Evolutionary conservation across 176 grass and related monocot genomes (phyloP).

Genomic region (Hordeum vulgare): DNA sequence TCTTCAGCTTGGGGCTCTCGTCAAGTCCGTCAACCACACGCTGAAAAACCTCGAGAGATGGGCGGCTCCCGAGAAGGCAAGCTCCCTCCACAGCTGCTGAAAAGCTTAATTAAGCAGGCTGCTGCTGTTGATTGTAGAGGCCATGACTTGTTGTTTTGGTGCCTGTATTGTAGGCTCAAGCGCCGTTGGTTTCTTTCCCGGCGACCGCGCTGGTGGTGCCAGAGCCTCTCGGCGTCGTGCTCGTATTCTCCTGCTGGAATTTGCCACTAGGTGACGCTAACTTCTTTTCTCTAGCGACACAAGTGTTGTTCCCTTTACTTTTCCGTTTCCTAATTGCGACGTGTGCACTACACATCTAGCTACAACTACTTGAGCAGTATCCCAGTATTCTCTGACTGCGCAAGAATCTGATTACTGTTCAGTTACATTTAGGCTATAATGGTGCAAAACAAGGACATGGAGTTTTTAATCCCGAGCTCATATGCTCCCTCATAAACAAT

Average conservation of each 20-base stretch:
- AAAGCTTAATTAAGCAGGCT: neutral
- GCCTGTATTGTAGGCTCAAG: conserved; percentile 17
- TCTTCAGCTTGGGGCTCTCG: conserved; percentile 41
- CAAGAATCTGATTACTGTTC: too few relatives aligned
- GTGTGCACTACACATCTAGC: neutral
- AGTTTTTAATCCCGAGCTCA: too few relatives aligned
- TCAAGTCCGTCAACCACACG: conserved; percentile 40
- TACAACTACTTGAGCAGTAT: too few relatives aligned
- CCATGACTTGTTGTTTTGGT: neutral
- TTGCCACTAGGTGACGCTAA: conserved; percentile 43
- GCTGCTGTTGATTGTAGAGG: neutral
- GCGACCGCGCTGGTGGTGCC: conserved; percentile 49
- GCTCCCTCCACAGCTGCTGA: neutral
- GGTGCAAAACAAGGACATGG: too few relatives aligned
- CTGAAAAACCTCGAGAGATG: conserved; percentile 56
- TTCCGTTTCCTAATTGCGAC: neutral
- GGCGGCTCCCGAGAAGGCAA: conserved; percentile 60
- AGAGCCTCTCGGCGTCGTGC: conserved; percentile 77
- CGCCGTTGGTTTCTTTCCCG: conserved; percentile 61
- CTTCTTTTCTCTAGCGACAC: neutral
- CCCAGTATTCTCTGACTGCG: too few relatives aligned
- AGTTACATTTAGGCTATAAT: too few relatives aligned
- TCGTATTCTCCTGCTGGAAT: conserved; percentile 83
- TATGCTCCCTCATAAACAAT: too few relatives aligned
- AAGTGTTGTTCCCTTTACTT: neutral